Evolutionary conservation across 1,284 basidiomycete species (phyloP), one percentile per base, ranked within the genome.

Genomic region (Ceratobasidium sp.): DNA sequence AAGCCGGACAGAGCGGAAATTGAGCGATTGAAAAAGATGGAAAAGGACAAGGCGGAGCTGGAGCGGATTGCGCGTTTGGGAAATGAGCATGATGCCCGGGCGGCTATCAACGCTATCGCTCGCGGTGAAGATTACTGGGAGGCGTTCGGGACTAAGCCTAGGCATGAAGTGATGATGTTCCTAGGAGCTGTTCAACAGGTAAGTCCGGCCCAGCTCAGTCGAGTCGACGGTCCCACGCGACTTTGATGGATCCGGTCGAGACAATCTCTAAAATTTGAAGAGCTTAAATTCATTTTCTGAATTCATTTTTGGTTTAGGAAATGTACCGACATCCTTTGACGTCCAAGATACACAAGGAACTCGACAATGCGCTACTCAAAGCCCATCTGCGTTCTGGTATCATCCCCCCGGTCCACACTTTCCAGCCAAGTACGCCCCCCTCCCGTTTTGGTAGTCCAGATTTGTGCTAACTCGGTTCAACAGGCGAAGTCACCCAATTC

Each of bases 101-200:
- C 71, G 26, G 71, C 61, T 50, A 74, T 74, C 59, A 74, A 74
- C 23, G 71, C 71, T n/a, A 74, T 74, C 48, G 59, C 71, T 2
- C 59, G 61, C 28, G 61, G 71, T 1, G 61, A 75, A 48, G 71
- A 75, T 28, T 75, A 75, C 33, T 75, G 71, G 71, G 71, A 75
- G 44, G 38, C 71, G 12, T 75, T 75, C 54, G 71, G 71, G 48
- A 64, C 23, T 38, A 75, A 65, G 33, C 71, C 71, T 17, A 64
- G 71, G 71, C 71, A 75, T 44, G 71, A 75, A 40, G 71, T 75
- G 15, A 65, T 75, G 71, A 75, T 75, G 61, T 65, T 75, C 23
- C 38, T 75, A 48, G 59, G 44, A 12, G 71, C 71, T 2, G 61
- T 75, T 1, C 61, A 75, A 28, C 71, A 75, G 71, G 71, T 75